These are phyloP conservation scores for Candida ficus DNA, from an alignment of 805 yeast species.

Conservation along the genomic window DNA sequence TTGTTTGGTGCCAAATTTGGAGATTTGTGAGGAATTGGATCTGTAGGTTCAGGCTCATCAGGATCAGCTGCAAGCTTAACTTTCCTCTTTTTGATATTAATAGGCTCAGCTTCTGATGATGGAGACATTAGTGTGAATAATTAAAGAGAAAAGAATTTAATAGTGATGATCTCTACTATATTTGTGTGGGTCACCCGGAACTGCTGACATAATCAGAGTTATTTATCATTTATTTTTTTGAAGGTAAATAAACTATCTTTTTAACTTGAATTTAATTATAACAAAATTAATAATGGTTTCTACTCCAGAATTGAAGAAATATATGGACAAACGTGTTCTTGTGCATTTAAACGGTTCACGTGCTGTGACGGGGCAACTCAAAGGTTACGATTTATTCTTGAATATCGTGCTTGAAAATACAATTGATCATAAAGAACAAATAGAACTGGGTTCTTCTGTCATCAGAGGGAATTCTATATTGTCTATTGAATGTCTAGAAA, in stretches of 20 bases:
- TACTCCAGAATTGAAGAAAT: constrained; percentile 59
- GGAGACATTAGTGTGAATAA: no score
- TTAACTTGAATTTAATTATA: no score
- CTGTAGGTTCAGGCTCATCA: neutral
- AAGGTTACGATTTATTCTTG: constrained; percentile 77
- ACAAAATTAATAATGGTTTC: constrained; percentile 43
- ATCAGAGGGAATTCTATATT: constrained; percentile 77
- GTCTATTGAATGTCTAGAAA: constrained; percentile 47
- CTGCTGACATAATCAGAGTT: neutral
- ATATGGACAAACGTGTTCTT: constrained; percentile 70
- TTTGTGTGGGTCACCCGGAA: neutral
- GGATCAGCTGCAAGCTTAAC: neutral
- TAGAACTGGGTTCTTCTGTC: constrained; percentile 63
- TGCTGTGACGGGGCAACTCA: constrained; percentile 68
- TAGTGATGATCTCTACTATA: no score
- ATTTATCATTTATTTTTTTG: no score
- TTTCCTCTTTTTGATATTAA: neutral
- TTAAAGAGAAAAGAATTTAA: no score
- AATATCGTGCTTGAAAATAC: constrained; percentile 71
- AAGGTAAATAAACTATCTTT: no score
- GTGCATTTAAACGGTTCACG: constrained; percentile 77
- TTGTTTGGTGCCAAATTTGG: neutral
- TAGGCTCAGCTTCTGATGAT: neutral
- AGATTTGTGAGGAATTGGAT: constrained; percentile 1
- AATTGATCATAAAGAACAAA: constrained; percentile 36